Evolutionary conservation across 768 basidiomycete species (phyloP).

Genomic region (Trametes coccinea): DNA sequence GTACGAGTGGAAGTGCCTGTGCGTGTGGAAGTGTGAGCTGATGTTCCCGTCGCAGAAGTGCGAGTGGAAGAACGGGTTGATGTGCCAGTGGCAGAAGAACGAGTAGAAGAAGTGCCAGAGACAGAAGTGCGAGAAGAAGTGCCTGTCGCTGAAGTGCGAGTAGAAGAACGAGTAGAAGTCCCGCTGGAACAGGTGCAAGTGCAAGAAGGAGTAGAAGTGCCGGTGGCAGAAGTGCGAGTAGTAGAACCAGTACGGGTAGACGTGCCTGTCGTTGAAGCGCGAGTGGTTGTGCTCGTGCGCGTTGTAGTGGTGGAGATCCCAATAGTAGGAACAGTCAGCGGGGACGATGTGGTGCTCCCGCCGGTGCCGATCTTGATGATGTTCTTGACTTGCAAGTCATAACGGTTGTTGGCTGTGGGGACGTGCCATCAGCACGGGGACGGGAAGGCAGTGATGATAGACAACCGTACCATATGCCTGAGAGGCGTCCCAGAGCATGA

Average conservation of each 20-base stretch:
- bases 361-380: slow-evolving; percentile 14
- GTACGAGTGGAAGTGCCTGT: background rate
- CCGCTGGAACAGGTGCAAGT: background rate
- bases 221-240: too few relatives aligned
- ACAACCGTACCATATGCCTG: slow-evolving; percentile 21
- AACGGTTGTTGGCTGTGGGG: slow-evolving; percentile 27
- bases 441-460: background rate
- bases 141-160: too few relatives aligned
- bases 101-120: too few relatives aligned
- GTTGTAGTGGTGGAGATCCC: background rate
- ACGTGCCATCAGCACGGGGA: too few relatives aligned
- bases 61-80: too few relatives aligned
- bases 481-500: slow-evolving; percentile 45
- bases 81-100: too few relatives aligned
- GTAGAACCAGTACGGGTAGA: background rate
- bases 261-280: background rate
- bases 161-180: background rate
- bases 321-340: background rate
- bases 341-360: slow-evolving; percentile 6
- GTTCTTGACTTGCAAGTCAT: slow-evolving; percentile 27
- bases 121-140: too few relatives aligned
- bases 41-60: background rate
- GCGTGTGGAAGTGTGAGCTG: background rate
- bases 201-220: too few relatives aligned
- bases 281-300: background rate